These are phyloP conservation scores for Phycomyces blakesleeanus DNA, from an alignment of 192 early-diverging fungal genomes.

Conservation along the genomic window DNA sequence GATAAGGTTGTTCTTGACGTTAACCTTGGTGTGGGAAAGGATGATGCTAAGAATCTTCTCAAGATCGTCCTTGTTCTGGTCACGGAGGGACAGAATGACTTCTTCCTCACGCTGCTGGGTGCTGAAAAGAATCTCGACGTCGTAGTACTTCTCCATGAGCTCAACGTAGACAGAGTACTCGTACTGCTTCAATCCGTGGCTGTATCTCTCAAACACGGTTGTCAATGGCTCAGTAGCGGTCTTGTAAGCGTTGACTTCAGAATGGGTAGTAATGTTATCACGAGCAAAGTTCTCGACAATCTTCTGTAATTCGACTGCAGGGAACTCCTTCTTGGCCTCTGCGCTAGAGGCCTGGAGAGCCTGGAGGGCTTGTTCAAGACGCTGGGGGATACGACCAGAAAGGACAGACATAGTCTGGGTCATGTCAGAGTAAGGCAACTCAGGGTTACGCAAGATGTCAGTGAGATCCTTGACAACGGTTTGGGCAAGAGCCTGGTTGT, in stretches of 20 bases:
- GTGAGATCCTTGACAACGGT: conserved; percentile 68
- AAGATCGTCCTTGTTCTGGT: conserved; percentile 78
- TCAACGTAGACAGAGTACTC: conserved; percentile 68
- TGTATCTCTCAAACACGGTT: conserved; percentile 64
- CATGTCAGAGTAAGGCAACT: conserved; percentile 85
- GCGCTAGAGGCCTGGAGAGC: conserved; percentile 40
- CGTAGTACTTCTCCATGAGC: conserved; percentile 81
- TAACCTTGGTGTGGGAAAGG: conserved; percentile 82
- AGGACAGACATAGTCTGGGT: conserved; percentile 75
- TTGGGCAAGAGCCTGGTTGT: conserved; percentile 68
- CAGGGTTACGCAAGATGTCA: conserved; percentile 68
- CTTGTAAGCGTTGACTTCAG: conserved; percentile 65
- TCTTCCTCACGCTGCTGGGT: conserved; percentile 74
- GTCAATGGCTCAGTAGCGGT: conserved; percentile 64
- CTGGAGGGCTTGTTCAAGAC: conserved; percentile 57
- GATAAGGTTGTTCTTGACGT: conserved; percentile 72
- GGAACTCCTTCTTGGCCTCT: conserved; percentile 57
- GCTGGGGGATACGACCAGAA: conserved; percentile 80
- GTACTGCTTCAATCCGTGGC: conserved; percentile 69
- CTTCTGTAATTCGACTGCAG: conserved; percentile 62
- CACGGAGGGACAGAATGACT: conserved; percentile 79
- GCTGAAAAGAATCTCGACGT: conserved; percentile 82
- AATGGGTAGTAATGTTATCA: conserved; percentile 46
- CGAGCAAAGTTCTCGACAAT: conserved; percentile 53
- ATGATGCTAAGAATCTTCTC: conserved; percentile 66